phyloP scores from a whole-genome alignment of 1,284 basidiomycete genomes.

The Apiotrichum montevideense region DNA sequence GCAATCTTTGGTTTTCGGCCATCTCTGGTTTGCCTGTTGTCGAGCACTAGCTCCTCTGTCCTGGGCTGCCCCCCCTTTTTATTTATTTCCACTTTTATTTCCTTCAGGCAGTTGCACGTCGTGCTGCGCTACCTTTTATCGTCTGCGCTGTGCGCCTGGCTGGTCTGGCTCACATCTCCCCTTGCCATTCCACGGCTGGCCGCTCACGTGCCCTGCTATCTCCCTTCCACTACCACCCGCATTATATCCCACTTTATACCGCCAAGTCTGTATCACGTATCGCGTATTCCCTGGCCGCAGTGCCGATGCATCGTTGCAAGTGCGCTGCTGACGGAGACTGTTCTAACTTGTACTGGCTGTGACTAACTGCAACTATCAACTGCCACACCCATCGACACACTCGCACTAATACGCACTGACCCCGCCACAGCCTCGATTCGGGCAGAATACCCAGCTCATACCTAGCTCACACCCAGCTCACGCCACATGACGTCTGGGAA shows the following conservation, averaged over 20 bases:
- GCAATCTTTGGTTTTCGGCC: background rate
- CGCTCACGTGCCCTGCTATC: background rate
- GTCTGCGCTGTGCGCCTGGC: too few species aligned
- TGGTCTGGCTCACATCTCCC: too few species aligned
- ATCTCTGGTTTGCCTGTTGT: background rate
- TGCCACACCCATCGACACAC: too few species aligned
- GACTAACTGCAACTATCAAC: too few species aligned
- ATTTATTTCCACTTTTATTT: background rate
- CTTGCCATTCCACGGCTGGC: too few species aligned
- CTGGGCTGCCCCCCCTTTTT: background rate
- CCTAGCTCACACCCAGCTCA: too few species aligned
- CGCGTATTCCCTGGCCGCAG: background rate
- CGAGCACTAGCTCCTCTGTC: background rate
- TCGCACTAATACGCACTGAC: too few species aligned
- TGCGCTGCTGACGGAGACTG: background rate
- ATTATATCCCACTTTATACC: slow-evolving; percentile 7
- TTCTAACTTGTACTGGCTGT: too few species aligned
- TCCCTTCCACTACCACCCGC: slow-evolving; percentile 1
- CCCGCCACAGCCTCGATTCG: too few species aligned
- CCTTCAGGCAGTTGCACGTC: background rate
- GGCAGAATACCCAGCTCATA: too few species aligned
- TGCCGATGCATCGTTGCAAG: background rate
- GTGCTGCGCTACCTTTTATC: background rate
- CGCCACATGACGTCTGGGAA: too few species aligned
- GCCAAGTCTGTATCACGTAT: slow-evolving; percentile 7